Percentiles rank a stretch among this genome's conserved stretches.
Conservation (phyloP, 73 alveolate species). For the Effrenium voratum region DNA sequence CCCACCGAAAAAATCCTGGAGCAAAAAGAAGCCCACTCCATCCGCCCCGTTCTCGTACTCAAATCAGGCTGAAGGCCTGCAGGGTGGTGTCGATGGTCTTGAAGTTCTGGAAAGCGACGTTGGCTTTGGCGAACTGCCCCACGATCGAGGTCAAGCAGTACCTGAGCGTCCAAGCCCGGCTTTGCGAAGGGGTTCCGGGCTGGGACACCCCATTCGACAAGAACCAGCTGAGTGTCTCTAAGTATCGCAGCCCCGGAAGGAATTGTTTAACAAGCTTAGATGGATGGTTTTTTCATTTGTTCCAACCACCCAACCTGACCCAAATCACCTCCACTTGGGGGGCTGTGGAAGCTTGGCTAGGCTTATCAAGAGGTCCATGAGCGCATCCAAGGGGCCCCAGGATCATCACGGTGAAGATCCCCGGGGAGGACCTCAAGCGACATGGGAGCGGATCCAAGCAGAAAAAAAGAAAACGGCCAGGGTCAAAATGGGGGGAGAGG, state of each 20-base stretch:
- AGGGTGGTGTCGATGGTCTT: slow-evolving; percentile 88
- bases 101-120: slow-evolving; percentile 92
- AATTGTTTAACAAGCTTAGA: too few relatives aligned
- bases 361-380: too few relatives aligned
- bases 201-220: too few relatives aligned
- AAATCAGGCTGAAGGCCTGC: slow-evolving; percentile 43
- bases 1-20: background rate
- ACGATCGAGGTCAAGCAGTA: slow-evolving; percentile 85
- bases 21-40: background rate
- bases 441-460: too few relatives aligned
- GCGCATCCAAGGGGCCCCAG: slow-evolving; percentile 51
- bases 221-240: too few relatives aligned
- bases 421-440: slow-evolving; percentile 77
- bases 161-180: background rate
- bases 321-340: too few relatives aligned
- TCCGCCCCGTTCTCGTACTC: background rate
- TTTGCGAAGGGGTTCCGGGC: too few relatives aligned
- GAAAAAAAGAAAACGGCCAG: background rate
- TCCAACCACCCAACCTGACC: too few relatives aligned
- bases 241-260: too few relatives aligned
- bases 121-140: slow-evolving; percentile 93
- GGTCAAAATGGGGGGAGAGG: background rate
- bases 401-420: slow-evolving; percentile 85
- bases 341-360: too few relatives aligned
- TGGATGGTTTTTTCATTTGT: too few relatives aligned